Evolutionary conservation across 305 asterid genomes (phyloP).

Genomic region (Fraxinus latifolia): DNA sequence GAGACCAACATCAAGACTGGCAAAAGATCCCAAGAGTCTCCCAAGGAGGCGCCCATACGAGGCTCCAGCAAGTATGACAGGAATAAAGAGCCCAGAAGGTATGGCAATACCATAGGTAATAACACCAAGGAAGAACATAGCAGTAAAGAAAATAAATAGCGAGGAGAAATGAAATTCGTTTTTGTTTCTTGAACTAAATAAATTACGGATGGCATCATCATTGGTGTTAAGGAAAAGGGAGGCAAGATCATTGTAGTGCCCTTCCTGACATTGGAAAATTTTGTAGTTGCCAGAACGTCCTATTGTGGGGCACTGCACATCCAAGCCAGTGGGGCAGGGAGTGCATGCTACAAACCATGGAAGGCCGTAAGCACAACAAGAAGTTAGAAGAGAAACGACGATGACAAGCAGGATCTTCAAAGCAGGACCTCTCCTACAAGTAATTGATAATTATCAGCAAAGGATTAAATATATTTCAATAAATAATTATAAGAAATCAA

Average conservation of each 20-base stretch:
- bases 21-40: slow-evolving; percentile 48
- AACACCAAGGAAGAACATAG: slow-evolving; percentile 75
- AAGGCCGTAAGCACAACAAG: slow-evolving; percentile 75
- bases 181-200: slow-evolving; percentile 49
- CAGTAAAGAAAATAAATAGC: slow-evolving; percentile 55
- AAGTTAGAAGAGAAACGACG: slow-evolving; percentile 63
- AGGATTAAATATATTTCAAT: slow-evolving; percentile 6
- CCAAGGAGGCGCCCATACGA: slow-evolving; percentile 88
- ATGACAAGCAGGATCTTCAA: slow-evolving; percentile 71
- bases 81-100: slow-evolving; percentile 96
- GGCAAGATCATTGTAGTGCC: slow-evolving; percentile 86
- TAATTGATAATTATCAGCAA: slow-evolving; percentile 27
- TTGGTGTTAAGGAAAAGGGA: slow-evolving; percentile 86
- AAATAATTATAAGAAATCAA: background rate
- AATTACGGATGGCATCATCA: slow-evolving; percentile 88
- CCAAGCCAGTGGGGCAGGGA: slow-evolving; percentile 66
- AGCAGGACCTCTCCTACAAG: slow-evolving; percentile 72
- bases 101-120: slow-evolving; percentile 91
- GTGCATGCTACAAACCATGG: slow-evolving; percentile 77
- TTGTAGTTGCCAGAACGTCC: slow-evolving; percentile 78
- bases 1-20: slow-evolving; percentile 67
- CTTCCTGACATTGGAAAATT: slow-evolving; percentile 66
- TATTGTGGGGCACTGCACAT: slow-evolving; percentile 63
- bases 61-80: slow-evolving; percentile 94
- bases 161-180: slow-evolving; percentile 62